Evolutionary conservation across 345 rosid genomes (phyloP).

Genomic region (Leavenworthia alabamica): DNA sequence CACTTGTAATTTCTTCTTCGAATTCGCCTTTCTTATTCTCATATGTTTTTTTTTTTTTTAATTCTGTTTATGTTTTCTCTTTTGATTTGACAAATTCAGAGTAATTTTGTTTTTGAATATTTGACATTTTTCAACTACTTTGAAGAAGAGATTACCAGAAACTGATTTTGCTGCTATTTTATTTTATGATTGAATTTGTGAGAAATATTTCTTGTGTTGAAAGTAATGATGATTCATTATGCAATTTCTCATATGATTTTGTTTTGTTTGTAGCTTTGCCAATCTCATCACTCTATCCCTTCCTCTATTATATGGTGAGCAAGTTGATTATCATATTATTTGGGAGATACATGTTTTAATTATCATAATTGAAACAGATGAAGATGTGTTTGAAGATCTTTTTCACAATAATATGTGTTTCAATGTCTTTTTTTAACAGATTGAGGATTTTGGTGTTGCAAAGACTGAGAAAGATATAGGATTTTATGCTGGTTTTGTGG

Average conservation of each 20-base stretch:
- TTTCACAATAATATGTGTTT: not conserved
- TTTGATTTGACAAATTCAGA: too few relatives aligned
- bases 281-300: conserved; percentile 79
- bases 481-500: conserved; percentile 79
- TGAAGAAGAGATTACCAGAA: not conserved
- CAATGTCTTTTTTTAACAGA: conserved; percentile 29
- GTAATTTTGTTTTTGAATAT: not conserved
- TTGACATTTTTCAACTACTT: not conserved
- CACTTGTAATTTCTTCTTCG: conserved; percentile 37
- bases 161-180: not conserved
- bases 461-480: conserved; percentile 80
- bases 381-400: too few relatives aligned
- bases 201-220: conserved; percentile 9
- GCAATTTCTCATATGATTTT: not conserved
- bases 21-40: not conserved
- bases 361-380: too few relatives aligned
- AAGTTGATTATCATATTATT: too few relatives aligned
- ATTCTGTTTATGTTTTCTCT: not conserved
- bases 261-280: conserved; percentile 57
- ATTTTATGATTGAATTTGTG: not conserved
- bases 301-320: conserved; percentile 88
- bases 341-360: too few relatives aligned
- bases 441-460: conserved; percentile 73
- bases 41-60: not conserved
- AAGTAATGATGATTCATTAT: conserved; percentile 16